These are phyloP conservation scores for Metarhizium anisopliae DNA, from an alignment of 2,329 filamentous ascomycete genomes.

Conservation along the genomic window DNA sequence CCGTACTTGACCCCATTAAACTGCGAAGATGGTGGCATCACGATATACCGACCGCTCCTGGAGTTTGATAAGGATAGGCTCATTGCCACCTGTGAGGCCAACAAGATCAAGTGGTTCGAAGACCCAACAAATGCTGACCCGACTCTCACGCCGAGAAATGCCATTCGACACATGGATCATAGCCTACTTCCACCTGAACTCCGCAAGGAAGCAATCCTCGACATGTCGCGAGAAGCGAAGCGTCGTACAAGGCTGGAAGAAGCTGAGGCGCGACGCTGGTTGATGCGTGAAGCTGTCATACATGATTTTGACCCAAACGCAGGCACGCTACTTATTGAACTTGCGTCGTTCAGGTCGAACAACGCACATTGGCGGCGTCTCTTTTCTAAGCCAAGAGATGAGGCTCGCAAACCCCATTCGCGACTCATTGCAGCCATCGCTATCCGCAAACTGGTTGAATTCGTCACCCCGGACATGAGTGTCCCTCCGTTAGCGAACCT, in stretches of 20 bases:
- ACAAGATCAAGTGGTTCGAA: slow-evolving; percentile 66
- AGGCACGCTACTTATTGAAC: slow-evolving; percentile 37
- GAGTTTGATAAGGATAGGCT: slow-evolving; percentile 63
- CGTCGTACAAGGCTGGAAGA: slow-evolving; percentile 34
- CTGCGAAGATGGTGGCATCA: slow-evolving; percentile 58
- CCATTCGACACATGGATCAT: slow-evolving; percentile 58
- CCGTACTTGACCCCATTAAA: slow-evolving; percentile 26
- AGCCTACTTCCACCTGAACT: slow-evolving; percentile 61
- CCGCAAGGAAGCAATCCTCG: slow-evolving; percentile 53
- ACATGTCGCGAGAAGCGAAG: slow-evolving; percentile 46
- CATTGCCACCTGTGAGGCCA: slow-evolving; percentile 63
- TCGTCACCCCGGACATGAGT: slow-evolving; percentile 40
- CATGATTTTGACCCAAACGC: slow-evolving; percentile 36
- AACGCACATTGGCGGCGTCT: slow-evolving; percentile 7
- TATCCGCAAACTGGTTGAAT: slow-evolving; percentile 37
- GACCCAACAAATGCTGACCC: slow-evolving; percentile 75
- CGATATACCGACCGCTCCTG: slow-evolving; percentile 61
- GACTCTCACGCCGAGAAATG: slow-evolving; percentile 72
- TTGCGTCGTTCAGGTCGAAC: slow-evolving; percentile 26
- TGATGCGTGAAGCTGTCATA: slow-evolving; percentile 38
- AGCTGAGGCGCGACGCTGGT: slow-evolving; percentile 42
- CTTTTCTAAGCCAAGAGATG: slow-evolving; percentile 14
- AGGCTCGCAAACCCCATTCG: slow-evolving; percentile 23
- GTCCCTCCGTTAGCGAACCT: slow-evolving; percentile 33
- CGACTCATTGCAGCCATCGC: slow-evolving; percentile 36